Conservation (phyloP, 106 monocot genomes). For the Agapanthus africanus region DNA sequence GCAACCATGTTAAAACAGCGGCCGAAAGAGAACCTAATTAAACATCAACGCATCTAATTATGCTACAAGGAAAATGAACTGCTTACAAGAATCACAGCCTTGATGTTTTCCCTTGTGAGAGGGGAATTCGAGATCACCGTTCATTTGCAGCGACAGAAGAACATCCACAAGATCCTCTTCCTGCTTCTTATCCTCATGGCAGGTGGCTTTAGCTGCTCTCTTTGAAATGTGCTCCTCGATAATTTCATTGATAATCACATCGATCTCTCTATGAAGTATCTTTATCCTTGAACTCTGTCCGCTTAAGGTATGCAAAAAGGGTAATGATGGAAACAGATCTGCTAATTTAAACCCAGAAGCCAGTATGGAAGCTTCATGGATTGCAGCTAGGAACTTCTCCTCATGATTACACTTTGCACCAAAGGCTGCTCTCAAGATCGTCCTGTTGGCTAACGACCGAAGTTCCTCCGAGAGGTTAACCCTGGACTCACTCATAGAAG, state of each 20-base stretch:
- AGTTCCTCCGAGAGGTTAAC: not conserved
- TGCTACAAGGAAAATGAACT: no score
- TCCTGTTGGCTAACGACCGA: not conserved
- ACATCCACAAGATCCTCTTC: slow-evolving; percentile 12
- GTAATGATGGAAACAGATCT: not conserved
- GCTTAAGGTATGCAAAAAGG: no score
- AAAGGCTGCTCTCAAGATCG: not conserved
- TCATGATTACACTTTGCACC: no score
- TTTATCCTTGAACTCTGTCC: not conserved
- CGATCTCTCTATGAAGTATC: not conserved
- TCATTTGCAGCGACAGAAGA: not conserved
- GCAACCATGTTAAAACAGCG: no score
- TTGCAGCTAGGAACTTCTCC: no score
- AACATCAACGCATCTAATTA: no score
- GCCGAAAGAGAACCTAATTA: no score
- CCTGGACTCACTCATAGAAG: not conserved
- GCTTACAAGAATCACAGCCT: slow-evolving; percentile 10
- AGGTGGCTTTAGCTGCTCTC: no score
- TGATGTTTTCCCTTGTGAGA: slow-evolving; percentile 1
- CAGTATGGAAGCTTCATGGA: no score
- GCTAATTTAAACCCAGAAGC: not conserved
- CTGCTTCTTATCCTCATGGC: not conserved
- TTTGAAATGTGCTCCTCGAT: slow-evolving; percentile 5
- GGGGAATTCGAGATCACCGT: not conserved
- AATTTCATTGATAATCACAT: slow-evolving; percentile 2